A percentile compares a stretch with the other conserved stretches of the same genome.
Evolutionary conservation across 306 rosid genomes (phyloP).

Genomic region (Lathyrus sativus): DNA sequence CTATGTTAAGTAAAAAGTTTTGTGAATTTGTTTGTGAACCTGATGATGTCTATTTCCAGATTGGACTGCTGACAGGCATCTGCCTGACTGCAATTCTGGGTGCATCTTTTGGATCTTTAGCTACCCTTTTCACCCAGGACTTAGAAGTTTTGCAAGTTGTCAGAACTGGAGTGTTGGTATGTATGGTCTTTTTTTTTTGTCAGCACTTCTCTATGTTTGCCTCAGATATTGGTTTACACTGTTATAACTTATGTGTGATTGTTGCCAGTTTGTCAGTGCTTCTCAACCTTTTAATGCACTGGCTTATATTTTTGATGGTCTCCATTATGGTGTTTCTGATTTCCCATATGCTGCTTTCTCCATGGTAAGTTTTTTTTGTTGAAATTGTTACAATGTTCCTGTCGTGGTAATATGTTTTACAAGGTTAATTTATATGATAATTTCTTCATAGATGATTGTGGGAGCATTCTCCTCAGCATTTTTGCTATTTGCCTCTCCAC

Average conservation of each 20-base stretch:
- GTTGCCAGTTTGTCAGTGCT: slow-evolving; percentile 76
- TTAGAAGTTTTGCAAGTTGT: slow-evolving; percentile 74
- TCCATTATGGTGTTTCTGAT: slow-evolving; percentile 93
- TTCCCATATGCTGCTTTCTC: slow-evolving; percentile 85
- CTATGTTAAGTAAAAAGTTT: slow-evolving; percentile 29
- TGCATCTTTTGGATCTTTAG: slow-evolving; percentile 75
- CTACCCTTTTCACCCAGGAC: slow-evolving; percentile 82
- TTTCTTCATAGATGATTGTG: slow-evolving; percentile 58
- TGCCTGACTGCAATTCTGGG: slow-evolving; percentile 72
- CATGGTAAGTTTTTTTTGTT: slow-evolving; percentile 63
- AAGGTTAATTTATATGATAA: slow-evolving; percentile 18
- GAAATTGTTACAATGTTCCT: slow-evolving; percentile 24
- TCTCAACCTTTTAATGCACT: slow-evolving; percentile 90
- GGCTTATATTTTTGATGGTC: slow-evolving; percentile 90
- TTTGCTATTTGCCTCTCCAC: slow-evolving; percentile 67
- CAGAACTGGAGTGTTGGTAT: slow-evolving; percentile 73
- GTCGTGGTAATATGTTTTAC: slow-evolving; percentile 26
- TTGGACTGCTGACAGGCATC: slow-evolving; percentile 73
- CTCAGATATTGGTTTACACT: slow-evolving; percentile 25
- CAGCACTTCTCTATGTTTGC: slow-evolving; percentile 16
- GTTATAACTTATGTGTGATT: slow-evolving; percentile 28
- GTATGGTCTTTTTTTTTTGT: slow-evolving; percentile 38
- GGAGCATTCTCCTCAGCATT: slow-evolving; percentile 70
- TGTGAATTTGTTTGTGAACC: slow-evolving; percentile 34
- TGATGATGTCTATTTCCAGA: slow-evolving; percentile 54